Base-by-base conservation (phyloP, 345 rosid genomes). In the Linum usitatissimum region DNA sequence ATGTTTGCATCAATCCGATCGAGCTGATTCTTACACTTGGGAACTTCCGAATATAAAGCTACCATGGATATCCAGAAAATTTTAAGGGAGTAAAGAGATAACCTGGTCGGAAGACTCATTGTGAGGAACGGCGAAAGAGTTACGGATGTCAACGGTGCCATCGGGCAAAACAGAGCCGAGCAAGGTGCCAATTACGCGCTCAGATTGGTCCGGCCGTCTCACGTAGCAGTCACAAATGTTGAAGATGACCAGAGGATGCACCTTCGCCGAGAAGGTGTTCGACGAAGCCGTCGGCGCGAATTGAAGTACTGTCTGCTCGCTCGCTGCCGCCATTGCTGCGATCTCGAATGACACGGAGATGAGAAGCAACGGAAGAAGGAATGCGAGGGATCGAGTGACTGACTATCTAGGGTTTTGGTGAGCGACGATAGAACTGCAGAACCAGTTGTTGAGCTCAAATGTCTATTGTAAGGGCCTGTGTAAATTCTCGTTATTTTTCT, bases 51-150 rank as follows among this genome's bases (percentile, higher is more conserved):
- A 34, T 34, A 5, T 34, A 34, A 5, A 45, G 51, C 51, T 15
- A 18, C 59, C 23, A 18, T 28, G 13, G 30, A 55, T 34, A 1
- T 9, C 1, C 59, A 5, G 30, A 9, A 18, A 28, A 19, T 20
- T 18, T 34, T 34, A 30, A 48, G 14, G 28, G 6, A 28, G 36
- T 1, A 12, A n/a, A 19, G 18, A 10, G 60, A 21, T 6, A 20
- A 90, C 96, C 99, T 90, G 96, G 62, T 80, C 95, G 49, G 89
- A 79, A 51, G 83, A 84, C 73, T 94, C 99, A 21, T 85, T 90
- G 80, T 94, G 97, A 73, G 99, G 99, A 53, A 94, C 97, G 31
- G 91, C 99, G 58, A 87, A 90, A 14, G 95, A 94, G 70, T 94
- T 90, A 30, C 99, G 89, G 63, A 94, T 76, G 49, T 94, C 99